A percentile compares a stretch with the other conserved stretches of the same genome.
phyloP scores from a whole-genome alignment of 1,139 yeast species.

The Magnusiomyces suaveolens region DNA sequence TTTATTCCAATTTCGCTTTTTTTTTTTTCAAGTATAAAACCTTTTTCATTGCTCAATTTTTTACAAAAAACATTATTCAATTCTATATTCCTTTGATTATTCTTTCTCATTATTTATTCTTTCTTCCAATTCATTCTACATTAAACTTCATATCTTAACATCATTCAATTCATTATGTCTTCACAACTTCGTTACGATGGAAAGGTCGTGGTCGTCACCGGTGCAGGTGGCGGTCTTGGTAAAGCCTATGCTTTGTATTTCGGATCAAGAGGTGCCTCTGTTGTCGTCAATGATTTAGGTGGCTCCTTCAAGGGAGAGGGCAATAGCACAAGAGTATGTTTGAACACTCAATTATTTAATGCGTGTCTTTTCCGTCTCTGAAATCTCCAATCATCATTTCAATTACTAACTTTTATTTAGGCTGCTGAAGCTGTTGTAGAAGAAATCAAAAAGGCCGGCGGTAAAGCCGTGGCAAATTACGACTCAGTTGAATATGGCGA shows the following conservation, averaged over 20 bases:
- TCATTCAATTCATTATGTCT: conserved; percentile 7
- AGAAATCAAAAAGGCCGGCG: conserved; percentile 69
- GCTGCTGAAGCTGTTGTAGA: conserved; percentile 88
- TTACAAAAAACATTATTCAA: too few relatives aligned
- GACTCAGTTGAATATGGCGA: conserved; percentile 86
- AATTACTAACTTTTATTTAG: conserved; percentile 21
- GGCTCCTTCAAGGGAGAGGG: conserved; percentile 64
- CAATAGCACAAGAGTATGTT: conserved; percentile 16
- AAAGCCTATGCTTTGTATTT: conserved; percentile 77
- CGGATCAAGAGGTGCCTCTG: conserved; percentile 88
- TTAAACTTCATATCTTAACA: too few relatives aligned
- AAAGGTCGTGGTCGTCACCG: conserved; percentile 85
- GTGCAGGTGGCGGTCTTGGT: conserved; percentile 97
- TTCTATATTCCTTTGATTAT: too few relatives aligned
- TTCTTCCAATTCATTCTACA: too few relatives aligned
- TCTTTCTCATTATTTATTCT: too few relatives aligned
- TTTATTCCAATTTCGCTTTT: too few relatives aligned
- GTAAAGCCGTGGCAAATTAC: conserved; percentile 87
- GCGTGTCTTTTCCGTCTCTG: neutral
- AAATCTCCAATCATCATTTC: neutral
- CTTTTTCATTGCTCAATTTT: too few relatives aligned
- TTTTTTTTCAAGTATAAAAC: too few relatives aligned
- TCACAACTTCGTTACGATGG: conserved; percentile 48
- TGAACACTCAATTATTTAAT: neutral
- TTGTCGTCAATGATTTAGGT: conserved; percentile 86